Evolutionary conservation across 306 rosid species (phyloP), one percentile per base, ranked within the genome.

Genomic region (Herpetospermum pedunculosum): DNA sequence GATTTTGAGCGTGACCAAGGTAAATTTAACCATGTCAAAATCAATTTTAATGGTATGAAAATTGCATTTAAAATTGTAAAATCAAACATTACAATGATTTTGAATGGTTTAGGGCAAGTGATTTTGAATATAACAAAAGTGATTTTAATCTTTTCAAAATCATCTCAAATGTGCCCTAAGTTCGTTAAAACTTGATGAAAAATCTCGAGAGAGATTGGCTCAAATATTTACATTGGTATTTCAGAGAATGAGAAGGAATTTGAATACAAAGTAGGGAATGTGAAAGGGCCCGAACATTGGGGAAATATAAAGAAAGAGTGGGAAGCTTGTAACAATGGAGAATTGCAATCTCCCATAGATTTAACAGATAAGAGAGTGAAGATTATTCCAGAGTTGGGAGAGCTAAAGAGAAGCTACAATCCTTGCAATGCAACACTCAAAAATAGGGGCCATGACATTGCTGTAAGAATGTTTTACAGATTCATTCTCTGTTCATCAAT

Each of bases 371-470:
- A 4, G 6, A 83, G 85, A 29, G 83, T 83, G 48, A 83, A n/a
- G 54, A 8, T 84, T n/a, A 73, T 79, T 4, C 81, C 86, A 9
- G 64, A 73, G 25, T 78, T 84, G 26, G 84, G 82, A 19, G 28
- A 75, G 47, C 65, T 91, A 0, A 80, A 62, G 44, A 85, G 44
- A 15, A 18, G 9, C 30, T 87, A 91, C 46, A 80, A 70, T 18
- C 74, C 85, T 25, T 77, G 79, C 6, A 85, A 88, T 63, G 92
- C 91, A 12, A 81, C 81, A 6, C 3, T 85, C 53, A 73, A 54
- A 75, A 91, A 91, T 50, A 83, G 97, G 82, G 96, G 96, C 49
- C 95, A 85, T 74, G 92, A 88, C 77, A 85, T 91, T 70, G 57
- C 68, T 84, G 97, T 88, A 82, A 80, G 63, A 62, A 63, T 21